A percentile compares a stretch with the other conserved stretches of the same genome.
Conservation (phyloP, 306 rosid species). For the Lithocarpus polystachyus region DNA sequence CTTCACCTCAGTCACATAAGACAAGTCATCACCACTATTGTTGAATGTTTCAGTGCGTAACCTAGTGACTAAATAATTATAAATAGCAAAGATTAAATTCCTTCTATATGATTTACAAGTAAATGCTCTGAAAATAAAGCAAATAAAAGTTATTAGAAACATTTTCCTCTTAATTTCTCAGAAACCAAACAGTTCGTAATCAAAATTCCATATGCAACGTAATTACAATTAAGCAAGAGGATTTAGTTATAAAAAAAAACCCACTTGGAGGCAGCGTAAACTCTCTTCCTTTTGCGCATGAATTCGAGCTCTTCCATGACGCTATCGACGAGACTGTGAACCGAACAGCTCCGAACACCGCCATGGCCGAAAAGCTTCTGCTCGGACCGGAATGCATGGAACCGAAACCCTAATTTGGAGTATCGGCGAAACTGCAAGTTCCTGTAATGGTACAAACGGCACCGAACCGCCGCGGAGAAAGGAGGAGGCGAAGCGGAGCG, state of each 20-base stretch:
- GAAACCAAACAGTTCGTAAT: conserved; percentile 6
- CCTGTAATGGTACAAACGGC: conserved; percentile 29
- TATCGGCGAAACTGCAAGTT: conserved; percentile 28
- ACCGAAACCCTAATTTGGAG: conserved; percentile 21
- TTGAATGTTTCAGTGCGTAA: too few relatives aligned
- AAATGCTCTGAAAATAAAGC: neutral
- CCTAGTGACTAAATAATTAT: too few relatives aligned
- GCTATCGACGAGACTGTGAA: conserved; percentile 54
- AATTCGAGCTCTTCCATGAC: conserved; percentile 65
- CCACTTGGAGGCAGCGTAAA: conserved; percentile 56
- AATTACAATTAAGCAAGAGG: neutral
- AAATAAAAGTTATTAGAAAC: neutral
- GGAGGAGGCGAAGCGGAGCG: conserved; percentile 50
- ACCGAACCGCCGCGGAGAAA: conserved; percentile 47
- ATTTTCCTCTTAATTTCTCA: neutral
- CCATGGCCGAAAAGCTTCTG: conserved; percentile 30
- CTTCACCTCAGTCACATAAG: too few relatives aligned
- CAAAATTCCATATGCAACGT: neutral
- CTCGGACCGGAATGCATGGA: conserved; percentile 12
- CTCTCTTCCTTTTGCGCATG: conserved; percentile 42
- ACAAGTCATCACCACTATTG: too few relatives aligned
- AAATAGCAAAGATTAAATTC: neutral
- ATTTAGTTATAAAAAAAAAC: neutral
- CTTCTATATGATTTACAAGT: neutral
- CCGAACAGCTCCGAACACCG: conserved; percentile 36